These are phyloP conservation scores for Russula sp. DNA, from an alignment of 768 basidiomycete genomes.

Conservation along the genomic window DNA sequence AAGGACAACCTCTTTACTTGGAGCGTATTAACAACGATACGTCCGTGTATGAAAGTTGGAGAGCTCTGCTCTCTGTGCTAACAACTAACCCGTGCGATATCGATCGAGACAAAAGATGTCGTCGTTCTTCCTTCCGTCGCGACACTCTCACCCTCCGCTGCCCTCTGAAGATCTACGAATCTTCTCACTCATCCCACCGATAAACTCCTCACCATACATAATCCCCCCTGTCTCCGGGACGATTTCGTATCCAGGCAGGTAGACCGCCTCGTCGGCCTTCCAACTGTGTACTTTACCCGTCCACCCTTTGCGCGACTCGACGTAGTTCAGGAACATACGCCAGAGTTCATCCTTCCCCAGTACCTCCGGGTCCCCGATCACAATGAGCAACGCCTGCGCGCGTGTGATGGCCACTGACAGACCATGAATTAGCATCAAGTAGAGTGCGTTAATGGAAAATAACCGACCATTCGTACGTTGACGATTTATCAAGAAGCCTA, in stretches of 20 bases:
- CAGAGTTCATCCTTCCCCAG: constrained; percentile 59
- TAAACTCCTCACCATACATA: constrained; percentile 9
- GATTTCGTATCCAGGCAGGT: constrained; percentile 2
- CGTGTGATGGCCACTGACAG: constrained; percentile 60
- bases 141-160: background rate
- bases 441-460: background rate
- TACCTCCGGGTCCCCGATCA: constrained; percentile 58
- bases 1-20: too few relatives aligned
- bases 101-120: background rate
- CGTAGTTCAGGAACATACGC: constrained; percentile 55
- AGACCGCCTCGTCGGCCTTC: constrained; percentile 34
- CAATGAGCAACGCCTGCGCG: constrained; percentile 58
- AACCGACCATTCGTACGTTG: constrained; percentile 42
- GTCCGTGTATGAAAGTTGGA: too few relatives aligned
- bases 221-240: background rate
- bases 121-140: too few relatives aligned
- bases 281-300: constrained; percentile 43
- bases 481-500: constrained; percentile 40
- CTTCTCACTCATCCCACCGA: constrained; percentile 15
- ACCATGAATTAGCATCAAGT: background rate
- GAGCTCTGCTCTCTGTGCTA: too few relatives aligned
- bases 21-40: too few relatives aligned
- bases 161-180: background rate
- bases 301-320: constrained; percentile 53
- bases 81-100: too few relatives aligned